Conservation (phyloP, 768 basidiomycete genomes). For the Kwoniella pini region DNA sequence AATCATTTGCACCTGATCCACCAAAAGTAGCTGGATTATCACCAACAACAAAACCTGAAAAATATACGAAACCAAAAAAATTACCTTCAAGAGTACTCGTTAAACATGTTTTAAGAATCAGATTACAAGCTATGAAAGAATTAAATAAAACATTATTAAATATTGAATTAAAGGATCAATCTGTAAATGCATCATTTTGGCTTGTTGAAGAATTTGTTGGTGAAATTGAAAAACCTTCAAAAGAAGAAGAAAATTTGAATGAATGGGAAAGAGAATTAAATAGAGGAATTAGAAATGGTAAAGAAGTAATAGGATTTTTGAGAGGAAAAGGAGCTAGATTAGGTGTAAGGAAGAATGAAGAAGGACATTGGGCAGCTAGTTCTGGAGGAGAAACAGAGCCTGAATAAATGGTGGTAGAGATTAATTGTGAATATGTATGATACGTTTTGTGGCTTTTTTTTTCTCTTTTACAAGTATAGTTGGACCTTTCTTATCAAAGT, state of each 20-base stretch:
- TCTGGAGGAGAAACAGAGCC: constrained; percentile 39
- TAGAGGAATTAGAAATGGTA: constrained; percentile 60
- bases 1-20: constrained; percentile 36
- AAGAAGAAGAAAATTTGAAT: constrained; percentile 55
- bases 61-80: constrained; percentile 33
- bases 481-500: no score
- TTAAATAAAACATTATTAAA: constrained; percentile 72
- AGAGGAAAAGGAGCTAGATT: constrained; percentile 72
- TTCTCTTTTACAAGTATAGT: no score
- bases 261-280: constrained; percentile 52
- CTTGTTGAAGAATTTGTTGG: constrained; percentile 43
- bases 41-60: constrained; percentile 29
- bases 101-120: constrained; percentile 81
- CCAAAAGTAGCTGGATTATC: constrained; percentile 41
- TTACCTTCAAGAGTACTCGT: constrained; percentile 81
- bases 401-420: not conserved
- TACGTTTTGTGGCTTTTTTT: not conserved
- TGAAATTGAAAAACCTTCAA: constrained; percentile 29
- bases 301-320: constrained; percentile 74
- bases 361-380: constrained; percentile 67
- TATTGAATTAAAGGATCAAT: constrained; percentile 54
- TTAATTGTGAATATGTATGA: not conserved
- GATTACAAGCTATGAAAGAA: constrained; percentile 76
- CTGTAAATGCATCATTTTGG: constrained; percentile 57
- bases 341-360: constrained; percentile 57